Base-by-base conservation (phyloP, 2,329 filamentous ascomycete genomes). In the Fusarium drepaniforme region DNA sequence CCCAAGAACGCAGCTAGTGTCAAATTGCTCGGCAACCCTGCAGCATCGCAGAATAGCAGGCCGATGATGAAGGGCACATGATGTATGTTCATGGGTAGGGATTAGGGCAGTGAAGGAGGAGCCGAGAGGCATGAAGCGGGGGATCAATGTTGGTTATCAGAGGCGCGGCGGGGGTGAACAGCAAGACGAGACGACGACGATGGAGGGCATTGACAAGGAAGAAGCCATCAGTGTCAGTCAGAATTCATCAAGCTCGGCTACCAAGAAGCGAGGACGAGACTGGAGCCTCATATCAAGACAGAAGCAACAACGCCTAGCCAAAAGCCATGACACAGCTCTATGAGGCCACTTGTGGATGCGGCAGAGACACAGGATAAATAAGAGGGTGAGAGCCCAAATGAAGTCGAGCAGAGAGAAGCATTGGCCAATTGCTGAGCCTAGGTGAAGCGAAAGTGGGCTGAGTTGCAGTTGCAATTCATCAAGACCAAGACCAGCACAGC, bases 1-100 rank as follows among this genome's bases (percentile, higher is more conserved):
- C 65, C 68, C 71, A 75, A 73, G 68, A 64, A 64, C 49, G 51
- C 68, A 68, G 58, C 75, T 78, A 78, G 75, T 78, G 72, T 68
- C 69, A 71, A 74, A 68, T 70, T 73, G 67, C 71, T 73, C 74
- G 66, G 73, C 71, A 77, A 77, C 75, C 72, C 71, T 78, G 75
- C 75, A 66, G 68, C 62, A 71, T 76, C 68, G 66, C 67, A 73
- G 72, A 71, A 67, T 59, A 71, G 64, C 63, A 73, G 70, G 68
- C 70, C 61, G 72, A 70, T 68, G 64, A 69, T 66, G 65, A 75
- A 74, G 73, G 53, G 67, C 70, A 76, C 74, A 73, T 78, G 76
- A 78, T 71, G 73, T 51, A 60, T 53, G 23, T 75, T 74, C 71
- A 66, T 58, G 59, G 51, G 53, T 72, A 72, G 64, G 70, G 70